Conservation (phyloP, 805 yeast genomes). For the Alloascoidea africana region DNA sequence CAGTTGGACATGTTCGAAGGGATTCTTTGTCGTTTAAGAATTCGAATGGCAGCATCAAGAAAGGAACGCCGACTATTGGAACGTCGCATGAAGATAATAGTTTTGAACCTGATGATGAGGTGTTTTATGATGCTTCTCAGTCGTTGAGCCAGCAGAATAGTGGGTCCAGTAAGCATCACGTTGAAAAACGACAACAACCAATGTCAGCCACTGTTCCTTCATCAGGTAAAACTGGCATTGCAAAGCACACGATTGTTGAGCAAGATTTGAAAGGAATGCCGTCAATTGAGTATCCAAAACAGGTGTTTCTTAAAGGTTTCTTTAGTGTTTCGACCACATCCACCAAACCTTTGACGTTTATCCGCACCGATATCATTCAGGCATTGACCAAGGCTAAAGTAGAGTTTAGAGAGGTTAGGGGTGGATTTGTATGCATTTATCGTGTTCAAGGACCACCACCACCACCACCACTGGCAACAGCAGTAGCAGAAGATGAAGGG, state of each 20-base stretch:
- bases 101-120: slow-evolving; percentile 7
- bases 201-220: slow-evolving; percentile 2
- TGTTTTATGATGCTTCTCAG: slow-evolving; percentile 10
- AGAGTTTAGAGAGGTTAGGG: slow-evolving; percentile 75
- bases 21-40: slow-evolving; percentile 24
- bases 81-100: background rate
- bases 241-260: slow-evolving; percentile 24
- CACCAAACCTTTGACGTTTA: slow-evolving; percentile 79
- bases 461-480: slow-evolving; percentile 4
- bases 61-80: slow-evolving; percentile 14
- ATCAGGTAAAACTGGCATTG: slow-evolving; percentile 16
- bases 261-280: slow-evolving; percentile 79
- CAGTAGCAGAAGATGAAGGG: background rate
- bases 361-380: slow-evolving; percentile 68
- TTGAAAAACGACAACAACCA: slow-evolving; percentile 1
- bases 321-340: slow-evolving; percentile 93
- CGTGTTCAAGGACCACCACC: slow-evolving; percentile 24
- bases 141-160: slow-evolving; percentile 7
- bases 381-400: slow-evolving; percentile 68
- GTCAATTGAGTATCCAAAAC: slow-evolving; percentile 84
- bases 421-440: slow-evolving; percentile 82
- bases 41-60: background rate
- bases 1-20: slow-evolving; percentile 68
- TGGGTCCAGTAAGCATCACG: background rate
- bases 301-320: slow-evolving; percentile 82